These are phyloP conservation scores for Pilaira anomala DNA, from an alignment of 192 early-diverging fungal genomes.

Conservation along the genomic window DNA sequence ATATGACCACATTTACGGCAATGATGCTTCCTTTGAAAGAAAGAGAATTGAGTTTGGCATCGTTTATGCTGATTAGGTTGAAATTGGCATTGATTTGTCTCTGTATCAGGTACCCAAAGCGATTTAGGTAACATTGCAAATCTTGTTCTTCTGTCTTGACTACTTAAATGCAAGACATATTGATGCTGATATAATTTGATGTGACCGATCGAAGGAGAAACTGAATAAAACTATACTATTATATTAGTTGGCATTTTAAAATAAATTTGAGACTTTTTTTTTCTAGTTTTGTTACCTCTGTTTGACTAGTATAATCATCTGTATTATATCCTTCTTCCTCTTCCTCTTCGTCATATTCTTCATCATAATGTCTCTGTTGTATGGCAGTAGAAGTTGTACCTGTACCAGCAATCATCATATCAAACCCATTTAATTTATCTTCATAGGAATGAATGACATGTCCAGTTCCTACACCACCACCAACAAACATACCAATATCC, in stretches of 20 bases:
- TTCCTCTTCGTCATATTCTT: background rate
- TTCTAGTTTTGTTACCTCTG: background rate
- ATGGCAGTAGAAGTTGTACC: background rate
- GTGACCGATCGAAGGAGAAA: conserved; percentile 5
- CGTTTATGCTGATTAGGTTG: background rate
- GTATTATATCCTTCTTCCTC: background rate
- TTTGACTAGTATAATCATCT: background rate
- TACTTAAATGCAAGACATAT: conserved; percentile 17
- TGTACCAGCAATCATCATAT: conserved; percentile 27
- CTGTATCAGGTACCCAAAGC: conserved; percentile 26
- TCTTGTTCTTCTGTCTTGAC: conserved; percentile 13
- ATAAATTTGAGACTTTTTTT: background rate
- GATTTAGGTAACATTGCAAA: conserved; percentile 14
- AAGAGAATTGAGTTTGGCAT: conserved; percentile 25
- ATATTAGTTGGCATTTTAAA: background rate
- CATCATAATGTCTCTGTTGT: background rate
- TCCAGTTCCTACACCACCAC: conserved; percentile 31
- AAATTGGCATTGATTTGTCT: conserved; percentile 28
- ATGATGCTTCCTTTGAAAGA: conserved; percentile 33
- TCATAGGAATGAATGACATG: conserved; percentile 25
- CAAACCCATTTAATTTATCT: conserved; percentile 4
- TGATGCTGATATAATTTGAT: conserved; percentile 20
- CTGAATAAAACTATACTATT: conserved; percentile 6
- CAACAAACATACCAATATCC: conserved; percentile 27
- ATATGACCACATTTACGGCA: conserved; percentile 33